Evolutionary conservation across 2,329 filamentous ascomycete species (phyloP).

Genomic region (Xylaria sp.): DNA sequence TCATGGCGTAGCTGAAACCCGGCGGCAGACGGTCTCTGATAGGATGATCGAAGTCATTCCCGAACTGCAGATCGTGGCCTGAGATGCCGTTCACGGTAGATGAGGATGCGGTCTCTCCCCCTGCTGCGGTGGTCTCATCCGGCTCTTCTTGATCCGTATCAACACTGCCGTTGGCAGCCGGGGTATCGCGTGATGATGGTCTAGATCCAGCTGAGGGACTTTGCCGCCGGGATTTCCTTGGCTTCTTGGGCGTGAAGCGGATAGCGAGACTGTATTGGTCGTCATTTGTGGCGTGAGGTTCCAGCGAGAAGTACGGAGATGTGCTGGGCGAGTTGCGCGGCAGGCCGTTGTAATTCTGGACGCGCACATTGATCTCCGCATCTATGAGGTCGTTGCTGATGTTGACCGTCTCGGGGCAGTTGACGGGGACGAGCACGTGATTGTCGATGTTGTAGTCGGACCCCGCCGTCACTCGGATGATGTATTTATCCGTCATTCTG

Average conservation of each 20-base stretch:
- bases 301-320: constrained; percentile 77
- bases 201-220: background rate
- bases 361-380: constrained; percentile 74
- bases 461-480: constrained; percentile 82
- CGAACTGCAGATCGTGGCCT: constrained; percentile 81
- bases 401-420: constrained; percentile 64
- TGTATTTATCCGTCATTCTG: constrained; percentile 73
- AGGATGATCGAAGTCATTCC: constrained; percentile 93
- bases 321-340: constrained; percentile 71
- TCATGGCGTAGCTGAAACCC: constrained; percentile 83
- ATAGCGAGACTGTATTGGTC: constrained; percentile 90
- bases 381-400: constrained; percentile 70
- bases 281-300: constrained; percentile 66
- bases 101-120: background rate
- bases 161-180: background rate
- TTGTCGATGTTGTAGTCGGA: constrained; percentile 72
- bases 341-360: constrained; percentile 72
- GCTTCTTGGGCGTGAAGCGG: constrained; percentile 72
- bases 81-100: constrained; percentile 55
- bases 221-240: constrained; percentile 22
- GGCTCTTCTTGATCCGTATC: background rate
- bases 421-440: constrained; percentile 79
- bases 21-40: constrained; percentile 86
- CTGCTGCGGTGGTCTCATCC: background rate
- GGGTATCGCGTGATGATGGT: background rate